Evolutionary conservation across 345 rosid species (phyloP).

Genomic region (Tarenaya hassleriana): DNA sequence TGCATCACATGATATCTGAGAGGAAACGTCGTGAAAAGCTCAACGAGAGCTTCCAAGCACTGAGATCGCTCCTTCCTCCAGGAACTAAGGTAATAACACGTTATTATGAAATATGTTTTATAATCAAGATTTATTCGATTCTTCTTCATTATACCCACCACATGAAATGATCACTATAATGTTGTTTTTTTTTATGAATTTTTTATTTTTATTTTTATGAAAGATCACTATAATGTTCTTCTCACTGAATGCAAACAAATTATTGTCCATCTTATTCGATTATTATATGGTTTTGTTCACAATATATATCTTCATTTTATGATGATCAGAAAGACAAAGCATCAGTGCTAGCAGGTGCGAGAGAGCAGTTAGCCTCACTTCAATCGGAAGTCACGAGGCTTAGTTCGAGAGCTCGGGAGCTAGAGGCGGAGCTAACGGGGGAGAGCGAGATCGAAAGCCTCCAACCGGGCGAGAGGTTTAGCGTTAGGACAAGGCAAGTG

Average conservation of each 20-base stretch:
- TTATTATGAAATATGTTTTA: too few relatives aligned
- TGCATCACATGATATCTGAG: constrained; percentile 90
- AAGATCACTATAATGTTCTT: too few relatives aligned
- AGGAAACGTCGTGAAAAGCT: constrained; percentile 84
- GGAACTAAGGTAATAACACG: constrained; percentile 65
- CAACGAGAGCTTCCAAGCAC: constrained; percentile 66
- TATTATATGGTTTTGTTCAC: too few relatives aligned
- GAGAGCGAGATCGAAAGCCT: constrained; percentile 20
- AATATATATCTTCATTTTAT: not conserved
- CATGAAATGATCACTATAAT: too few relatives aligned
- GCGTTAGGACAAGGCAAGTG: constrained; percentile 31
- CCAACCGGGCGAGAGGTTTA: constrained; percentile 26
- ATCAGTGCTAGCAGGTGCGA: constrained; percentile 51
- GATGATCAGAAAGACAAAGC: constrained; percentile 61
- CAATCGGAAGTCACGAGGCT: constrained; percentile 51
- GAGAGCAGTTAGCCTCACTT: constrained; percentile 47
- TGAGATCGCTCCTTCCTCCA: constrained; percentile 70
- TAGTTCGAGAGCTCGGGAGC: constrained; percentile 29
- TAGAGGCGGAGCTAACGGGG: constrained; percentile 40
- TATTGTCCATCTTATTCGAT: too few relatives aligned
- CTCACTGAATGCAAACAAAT: too few relatives aligned
- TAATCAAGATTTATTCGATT: too few relatives aligned
- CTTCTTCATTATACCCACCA: too few relatives aligned
- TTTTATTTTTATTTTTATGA: too few relatives aligned
- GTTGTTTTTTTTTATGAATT: too few relatives aligned